phyloP scores from a whole-genome alignment of 371 early-diverging fungal species.

The Mortierella sp. region DNA sequence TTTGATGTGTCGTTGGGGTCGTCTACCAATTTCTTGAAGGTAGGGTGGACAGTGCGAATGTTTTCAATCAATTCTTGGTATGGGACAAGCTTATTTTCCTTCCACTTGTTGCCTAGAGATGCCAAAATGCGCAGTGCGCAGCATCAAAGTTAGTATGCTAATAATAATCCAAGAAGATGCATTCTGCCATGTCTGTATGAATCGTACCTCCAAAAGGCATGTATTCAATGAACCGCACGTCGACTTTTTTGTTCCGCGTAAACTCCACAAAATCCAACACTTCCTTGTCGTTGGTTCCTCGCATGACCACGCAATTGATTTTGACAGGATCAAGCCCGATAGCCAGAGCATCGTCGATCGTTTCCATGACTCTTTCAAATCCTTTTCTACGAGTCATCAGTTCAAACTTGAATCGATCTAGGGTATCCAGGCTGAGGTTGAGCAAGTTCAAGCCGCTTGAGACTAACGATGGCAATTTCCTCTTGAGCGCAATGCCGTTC shows the following conservation, averaged over 20 bases:
- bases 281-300: slow-evolving; percentile 87
- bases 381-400: slow-evolving; percentile 90
- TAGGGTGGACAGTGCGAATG: slow-evolving; percentile 70
- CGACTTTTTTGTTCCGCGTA: slow-evolving; percentile 79
- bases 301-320: slow-evolving; percentile 92
- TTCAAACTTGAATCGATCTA: slow-evolving; percentile 89
- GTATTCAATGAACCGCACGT: slow-evolving; percentile 95
- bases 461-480: slow-evolving; percentile 81
- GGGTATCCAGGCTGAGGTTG: slow-evolving; percentile 93
- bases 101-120: slow-evolving; percentile 87
- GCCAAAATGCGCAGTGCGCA: not conserved
- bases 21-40: slow-evolving; percentile 74
- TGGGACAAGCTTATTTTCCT: slow-evolving; percentile 83
- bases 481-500: slow-evolving; percentile 91
- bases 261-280: slow-evolving; percentile 85
- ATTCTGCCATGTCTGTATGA: not conserved
- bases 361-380: slow-evolving; percentile 80
- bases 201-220: slow-evolving; percentile 95
- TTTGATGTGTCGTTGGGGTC: slow-evolving; percentile 91
- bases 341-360: slow-evolving; percentile 76
- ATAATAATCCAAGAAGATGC: not conserved
- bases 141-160: not conserved
- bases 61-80: slow-evolving; percentile 79
- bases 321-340: slow-evolving; percentile 83
- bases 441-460: slow-evolving; percentile 85